phyloP scores from a whole-genome alignment of 257 asterid genomes.

The Mentha longifolia region DNA sequence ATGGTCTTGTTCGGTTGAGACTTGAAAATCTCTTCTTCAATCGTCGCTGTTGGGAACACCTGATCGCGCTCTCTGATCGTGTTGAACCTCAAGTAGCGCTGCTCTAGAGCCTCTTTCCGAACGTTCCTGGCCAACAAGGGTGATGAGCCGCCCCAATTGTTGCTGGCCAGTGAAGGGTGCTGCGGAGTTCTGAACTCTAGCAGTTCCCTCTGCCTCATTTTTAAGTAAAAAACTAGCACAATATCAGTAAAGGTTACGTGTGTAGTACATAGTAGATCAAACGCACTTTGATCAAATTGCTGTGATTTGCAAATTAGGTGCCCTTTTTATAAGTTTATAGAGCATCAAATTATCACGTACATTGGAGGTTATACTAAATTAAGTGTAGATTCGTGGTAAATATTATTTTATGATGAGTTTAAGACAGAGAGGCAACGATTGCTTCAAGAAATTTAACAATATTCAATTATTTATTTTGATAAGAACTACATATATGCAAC shows the following conservation, averaged over 20 bases:
- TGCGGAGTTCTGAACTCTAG: constrained; percentile 74
- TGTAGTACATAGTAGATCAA: background rate
- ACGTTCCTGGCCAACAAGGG: constrained; percentile 70
- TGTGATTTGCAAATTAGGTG: background rate
- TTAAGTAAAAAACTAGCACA: background rate
- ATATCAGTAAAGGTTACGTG: background rate
- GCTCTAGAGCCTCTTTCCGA: constrained; percentile 65
- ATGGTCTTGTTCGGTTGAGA: constrained; percentile 36
- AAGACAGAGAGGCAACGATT: constrained; percentile 30
- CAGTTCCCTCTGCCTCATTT: constrained; percentile 46
- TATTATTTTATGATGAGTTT: background rate
- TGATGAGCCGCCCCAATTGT: constrained; percentile 86
- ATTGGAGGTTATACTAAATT: background rate
- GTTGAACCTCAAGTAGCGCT: constrained; percentile 54
- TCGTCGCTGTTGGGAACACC: constrained; percentile 42
- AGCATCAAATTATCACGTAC: too few species aligned
- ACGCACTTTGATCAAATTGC: background rate
- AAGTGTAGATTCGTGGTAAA: background rate
- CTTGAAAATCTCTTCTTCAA: constrained; percentile 41
- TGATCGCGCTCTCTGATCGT: constrained; percentile 45
- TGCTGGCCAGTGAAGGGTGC: constrained; percentile 61
- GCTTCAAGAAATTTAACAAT: constrained; percentile 43
- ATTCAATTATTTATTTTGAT: constrained; percentile 17
- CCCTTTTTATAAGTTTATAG: background rate
- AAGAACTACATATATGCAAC: constrained; percentile 7